A percentile compares a stretch with the other conserved stretches of the same genome.
These are phyloP conservation scores for Pseudonitzschia pungens DNA, from an alignment of 108 stramenopile genomes.

Conservation along the genomic window DNA sequence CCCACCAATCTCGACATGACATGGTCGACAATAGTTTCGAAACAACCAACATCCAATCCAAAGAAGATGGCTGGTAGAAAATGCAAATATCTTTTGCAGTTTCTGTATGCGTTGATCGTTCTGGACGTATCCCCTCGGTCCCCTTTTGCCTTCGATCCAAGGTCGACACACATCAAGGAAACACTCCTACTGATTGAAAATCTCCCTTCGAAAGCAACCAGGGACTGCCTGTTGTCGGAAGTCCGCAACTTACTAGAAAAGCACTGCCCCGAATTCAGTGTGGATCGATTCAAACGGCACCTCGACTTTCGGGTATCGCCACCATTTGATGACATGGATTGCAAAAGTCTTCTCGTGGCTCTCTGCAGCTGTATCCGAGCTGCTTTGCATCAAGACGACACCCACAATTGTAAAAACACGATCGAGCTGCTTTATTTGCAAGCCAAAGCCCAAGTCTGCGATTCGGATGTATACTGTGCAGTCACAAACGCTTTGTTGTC, in stretches of 20 bases:
- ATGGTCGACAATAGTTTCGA: slow-evolving; percentile 9
- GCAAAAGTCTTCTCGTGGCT: slow-evolving; percentile 9
- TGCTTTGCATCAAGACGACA: not conserved
- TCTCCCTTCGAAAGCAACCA: not conserved
- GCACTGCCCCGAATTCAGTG: slow-evolving; percentile 8
- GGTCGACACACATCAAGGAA: slow-evolving; percentile 44
- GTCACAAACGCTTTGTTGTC: slow-evolving; percentile 52
- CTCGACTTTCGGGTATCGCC: not conserved
- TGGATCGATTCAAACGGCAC: not conserved
- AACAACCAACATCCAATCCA: not conserved
- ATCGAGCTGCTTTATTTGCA: slow-evolving; percentile 52
- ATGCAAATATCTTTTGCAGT: slow-evolving; percentile 45
- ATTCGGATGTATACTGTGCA: slow-evolving; percentile 38
- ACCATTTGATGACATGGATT: slow-evolving; percentile 17
- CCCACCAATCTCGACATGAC: slow-evolving; percentile 16
- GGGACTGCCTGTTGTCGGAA: slow-evolving; percentile 10
- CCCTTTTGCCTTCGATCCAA: slow-evolving; percentile 55
- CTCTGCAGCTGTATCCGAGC: not conserved
- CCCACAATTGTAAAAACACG: slow-evolving; percentile 36
- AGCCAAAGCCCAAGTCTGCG: slow-evolving; percentile 29
- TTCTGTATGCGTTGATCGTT: slow-evolving; percentile 60
- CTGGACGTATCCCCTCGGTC: slow-evolving; percentile 38
- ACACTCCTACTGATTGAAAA: not conserved
- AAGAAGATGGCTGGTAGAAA: not conserved
- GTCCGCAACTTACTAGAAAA: not conserved